phyloP scores from a whole-genome alignment of 805 yeast genomes.

The Yamadazyma paraphyllophila region DNA sequence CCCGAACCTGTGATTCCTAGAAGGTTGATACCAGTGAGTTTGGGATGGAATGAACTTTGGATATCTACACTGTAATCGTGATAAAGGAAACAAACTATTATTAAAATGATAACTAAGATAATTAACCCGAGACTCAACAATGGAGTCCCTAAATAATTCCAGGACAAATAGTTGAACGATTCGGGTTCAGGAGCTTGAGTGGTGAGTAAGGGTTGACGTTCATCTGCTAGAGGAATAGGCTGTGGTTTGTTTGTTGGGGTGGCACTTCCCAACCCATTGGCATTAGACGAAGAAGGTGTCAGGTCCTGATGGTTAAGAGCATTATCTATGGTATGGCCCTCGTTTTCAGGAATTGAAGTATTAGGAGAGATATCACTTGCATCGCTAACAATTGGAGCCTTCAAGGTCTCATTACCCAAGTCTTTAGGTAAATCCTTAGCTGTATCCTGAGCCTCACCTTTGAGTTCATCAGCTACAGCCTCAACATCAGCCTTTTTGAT shows the following conservation, averaged over 20 bases:
- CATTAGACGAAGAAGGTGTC: too few species aligned
- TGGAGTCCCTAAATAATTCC: slow-evolving; percentile 9
- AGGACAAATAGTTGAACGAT: background rate
- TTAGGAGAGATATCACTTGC: slow-evolving; percentile 5
- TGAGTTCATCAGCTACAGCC: background rate
- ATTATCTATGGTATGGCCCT: background rate
- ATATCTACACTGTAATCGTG: slow-evolving; percentile 12
- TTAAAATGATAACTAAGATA: slow-evolving; percentile 12
- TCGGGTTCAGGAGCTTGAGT: slow-evolving; percentile 1
- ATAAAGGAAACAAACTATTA: slow-evolving; percentile 14
- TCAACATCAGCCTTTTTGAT: background rate
- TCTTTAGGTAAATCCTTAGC: too few species aligned
- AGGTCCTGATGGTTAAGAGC: background rate
- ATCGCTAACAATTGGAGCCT: background rate
- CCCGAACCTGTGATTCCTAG: slow-evolving; percentile 25
- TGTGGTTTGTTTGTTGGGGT: slow-evolving; percentile 3
- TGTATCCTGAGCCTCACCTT: background rate
- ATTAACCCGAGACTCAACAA: slow-evolving; percentile 11
- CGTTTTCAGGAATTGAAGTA: slow-evolving; percentile 5
- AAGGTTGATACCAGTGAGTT: slow-evolving; percentile 24
- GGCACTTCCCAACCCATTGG: background rate
- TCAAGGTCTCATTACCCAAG: background rate
- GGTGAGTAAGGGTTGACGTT: slow-evolving; percentile 10
- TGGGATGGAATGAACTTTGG: slow-evolving; percentile 20
- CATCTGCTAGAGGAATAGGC: slow-evolving; percentile 9